Base-by-base conservation (phyloP, 2,329 filamentous ascomycete species). In the Stachybotrys elegans region DNA sequence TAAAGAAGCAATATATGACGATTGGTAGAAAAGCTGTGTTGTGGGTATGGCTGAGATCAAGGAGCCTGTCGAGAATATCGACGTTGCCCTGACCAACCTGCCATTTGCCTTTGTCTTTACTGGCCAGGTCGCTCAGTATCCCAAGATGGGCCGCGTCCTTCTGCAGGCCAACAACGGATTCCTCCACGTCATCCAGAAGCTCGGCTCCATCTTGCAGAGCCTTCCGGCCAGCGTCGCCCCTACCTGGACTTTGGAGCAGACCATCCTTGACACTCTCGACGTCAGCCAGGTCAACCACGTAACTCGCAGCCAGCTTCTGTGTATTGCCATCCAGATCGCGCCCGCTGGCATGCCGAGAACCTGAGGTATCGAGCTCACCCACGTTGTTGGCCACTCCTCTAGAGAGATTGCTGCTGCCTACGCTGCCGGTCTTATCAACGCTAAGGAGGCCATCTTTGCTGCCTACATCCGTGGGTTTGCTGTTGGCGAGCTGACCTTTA, bases 251-350 rank as follows among this genome's bases (percentile, higher is more conserved):
- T 12, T 48, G 6, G 43, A 49, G 23, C 31, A 51, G 40, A 44
- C 41, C 4, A 44, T 44, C 14, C 43, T 43, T 20, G 52, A 46
- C 6, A 49, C 48, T 8, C 46, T 48, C 13, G 56, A 40, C 17
- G 45, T 27, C 22, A 51, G 45, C 19, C 41, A 44, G 32, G 41
- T 50, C 34, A 43, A 48, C 23, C 40, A 48, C 20, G 40, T 46
- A 50, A 42, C 50, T 43, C 36, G 36, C 3, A 48, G 45, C 7
- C 63, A 68, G 37, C 58, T 66, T 3, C 13, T 62, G 4, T 67
- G 59, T 43, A 68, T 64, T 8, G 62, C 63, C 2, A 20, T 69
- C 1, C 66, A 68, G 43, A 44, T 69, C 9, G 59, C 40, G 12
- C 40, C 67, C 3, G 49, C 66, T 0, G 53, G 58, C 12, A 43